These are phyloP conservation scores for Botrytis aclada DNA, from an alignment of 2,329 filamentous ascomycete species.

Conservation along the genomic window DNA sequence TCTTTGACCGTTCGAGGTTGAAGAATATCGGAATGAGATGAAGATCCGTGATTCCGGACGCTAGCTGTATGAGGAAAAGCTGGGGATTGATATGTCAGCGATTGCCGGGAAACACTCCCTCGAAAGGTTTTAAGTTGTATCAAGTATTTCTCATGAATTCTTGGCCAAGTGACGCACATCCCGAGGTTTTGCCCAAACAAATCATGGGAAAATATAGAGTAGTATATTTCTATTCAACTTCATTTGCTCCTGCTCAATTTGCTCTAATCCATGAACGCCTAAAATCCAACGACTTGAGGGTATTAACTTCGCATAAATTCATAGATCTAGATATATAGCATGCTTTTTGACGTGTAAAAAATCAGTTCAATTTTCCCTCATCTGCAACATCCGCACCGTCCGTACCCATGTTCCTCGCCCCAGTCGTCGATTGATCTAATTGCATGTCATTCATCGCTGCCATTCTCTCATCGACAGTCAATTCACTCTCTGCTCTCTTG, in stretches of 20 bases:
- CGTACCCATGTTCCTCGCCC: background rate
- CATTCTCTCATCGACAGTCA: slow-evolving; percentile 55
- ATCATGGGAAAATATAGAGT: background rate
- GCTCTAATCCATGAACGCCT: slow-evolving; percentile 2
- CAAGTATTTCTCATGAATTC: background rate
- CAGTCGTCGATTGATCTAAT: background rate
- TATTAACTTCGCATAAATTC: slow-evolving; percentile 13
- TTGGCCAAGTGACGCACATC: background rate
- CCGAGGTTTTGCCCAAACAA: background rate
- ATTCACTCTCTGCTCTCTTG: slow-evolving; percentile 51
- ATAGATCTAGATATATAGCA: background rate
- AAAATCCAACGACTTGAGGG: slow-evolving; percentile 10
- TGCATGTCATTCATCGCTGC: slow-evolving; percentile 27
- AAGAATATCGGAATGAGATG: background rate
- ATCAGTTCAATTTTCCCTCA: slow-evolving; percentile 7
- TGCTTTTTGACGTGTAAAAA: background rate
- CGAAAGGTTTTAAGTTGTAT: background rate
- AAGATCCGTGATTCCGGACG: slow-evolving; percentile 9
- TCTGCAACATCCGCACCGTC: slow-evolving; percentile 1
- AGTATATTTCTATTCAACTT: background rate
- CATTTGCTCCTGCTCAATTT: background rate
- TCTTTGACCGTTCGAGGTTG: slow-evolving; percentile 6
- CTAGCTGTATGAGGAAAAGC: background rate
- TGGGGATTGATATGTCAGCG: background rate
- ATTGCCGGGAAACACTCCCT: background rate